These are phyloP conservation scores for Trypanosoma cruzi DNA, from an alignment of 208 protist genomes.

Conservation along the genomic window DNA sequence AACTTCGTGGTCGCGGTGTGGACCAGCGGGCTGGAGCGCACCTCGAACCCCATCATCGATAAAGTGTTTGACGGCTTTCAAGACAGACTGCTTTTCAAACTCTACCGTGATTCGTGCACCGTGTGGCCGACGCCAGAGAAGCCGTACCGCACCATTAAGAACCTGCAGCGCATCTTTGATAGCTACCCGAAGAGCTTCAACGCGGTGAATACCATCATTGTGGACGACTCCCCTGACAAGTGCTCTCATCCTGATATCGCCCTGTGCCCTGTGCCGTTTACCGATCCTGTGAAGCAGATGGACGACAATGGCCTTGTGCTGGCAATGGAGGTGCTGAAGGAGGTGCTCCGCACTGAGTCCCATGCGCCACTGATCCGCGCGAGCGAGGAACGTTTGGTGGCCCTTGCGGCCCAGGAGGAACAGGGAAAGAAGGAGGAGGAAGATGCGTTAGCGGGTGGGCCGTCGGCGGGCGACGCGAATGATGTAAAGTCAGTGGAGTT, in stretches of 20 bases:
- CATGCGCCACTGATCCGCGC: conserved; percentile 74
- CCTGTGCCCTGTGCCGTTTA: conserved; percentile 85
- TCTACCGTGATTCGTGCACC: conserved; percentile 79
- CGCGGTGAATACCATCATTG: conserved; percentile 91
- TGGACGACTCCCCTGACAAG: conserved; percentile 90
- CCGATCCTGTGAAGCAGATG: conserved; percentile 53
- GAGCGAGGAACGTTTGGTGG: conserved; percentile 53
- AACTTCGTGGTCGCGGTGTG: conserved; percentile 92
- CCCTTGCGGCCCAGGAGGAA: conserved; percentile 23
- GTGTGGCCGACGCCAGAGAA: conserved; percentile 56
- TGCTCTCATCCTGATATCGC: conserved; percentile 92
- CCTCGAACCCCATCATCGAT: conserved; percentile 83
- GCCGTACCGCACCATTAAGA: conserved; percentile 86
- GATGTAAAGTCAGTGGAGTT: conserved; percentile 1
- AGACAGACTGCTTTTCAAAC: conserved; percentile 81
- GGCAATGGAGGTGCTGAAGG: conserved; percentile 70
- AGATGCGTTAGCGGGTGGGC: neutral
- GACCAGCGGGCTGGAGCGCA: conserved; percentile 89
- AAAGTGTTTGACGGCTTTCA: conserved; percentile 80
- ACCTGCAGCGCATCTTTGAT: conserved; percentile 86
- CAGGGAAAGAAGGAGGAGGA: neutral
- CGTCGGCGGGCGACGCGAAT: neutral
- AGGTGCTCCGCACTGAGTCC: conserved; percentile 74
- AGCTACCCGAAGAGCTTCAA: conserved; percentile 84
- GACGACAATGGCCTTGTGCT: conserved; percentile 68